Evolutionary conservation across 2,329 filamentous ascomycete genomes (phyloP), one percentile per base, ranked within the genome.

Genomic region (Fusarium gaditjirri): DNA sequence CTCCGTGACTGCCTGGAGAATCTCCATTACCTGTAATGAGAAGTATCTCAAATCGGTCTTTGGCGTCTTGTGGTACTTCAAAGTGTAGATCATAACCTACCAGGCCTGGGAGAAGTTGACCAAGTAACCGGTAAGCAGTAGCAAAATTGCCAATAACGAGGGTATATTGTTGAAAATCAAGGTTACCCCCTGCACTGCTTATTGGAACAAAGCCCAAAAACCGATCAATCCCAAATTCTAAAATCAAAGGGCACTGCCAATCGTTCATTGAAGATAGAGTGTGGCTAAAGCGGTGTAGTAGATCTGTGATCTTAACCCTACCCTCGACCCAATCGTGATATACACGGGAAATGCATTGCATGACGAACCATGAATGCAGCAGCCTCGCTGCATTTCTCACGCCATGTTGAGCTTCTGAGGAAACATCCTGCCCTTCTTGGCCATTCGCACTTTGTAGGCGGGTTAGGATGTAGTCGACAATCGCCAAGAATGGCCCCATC

Each of bases 281-380:
- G 1, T 3, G 17, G 17, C n/a, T 6, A 12, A 55, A 7, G 10
- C 38, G 52, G n/a, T 3, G 2, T 2, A 55, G 52, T 8, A 55
- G 38, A 1, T 25, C n/a, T 25, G 1, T 12, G 2, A 23, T 4
- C 0, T 2, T 11, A 5, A 21, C 3, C 2, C 4, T 3, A 13
- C 25, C 4, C 1, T 8, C 0, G 5, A 0, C 1, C 25, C 36
- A 31, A 0, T 39, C 21, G 6, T 0, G 0, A 4, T 0, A 1
- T 13, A 21, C 0, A 25, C 12, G 6, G 3, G 9, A 0, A 3
- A 55, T n/a, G 8, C 6, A 54, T 1, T 55, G 8, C 8, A 21
- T 43, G 2, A 55, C 4, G 2, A 25, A 44, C 53, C 53, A 55
- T 25, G 38, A 44, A 35, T 44, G 53, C 1, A 55, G 9, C 0